A percentile compares a stretch with the other conserved stretches of the same genome.
Conservation (phyloP, 257 asterid species). For the Solanum ossicruentum region DNA sequence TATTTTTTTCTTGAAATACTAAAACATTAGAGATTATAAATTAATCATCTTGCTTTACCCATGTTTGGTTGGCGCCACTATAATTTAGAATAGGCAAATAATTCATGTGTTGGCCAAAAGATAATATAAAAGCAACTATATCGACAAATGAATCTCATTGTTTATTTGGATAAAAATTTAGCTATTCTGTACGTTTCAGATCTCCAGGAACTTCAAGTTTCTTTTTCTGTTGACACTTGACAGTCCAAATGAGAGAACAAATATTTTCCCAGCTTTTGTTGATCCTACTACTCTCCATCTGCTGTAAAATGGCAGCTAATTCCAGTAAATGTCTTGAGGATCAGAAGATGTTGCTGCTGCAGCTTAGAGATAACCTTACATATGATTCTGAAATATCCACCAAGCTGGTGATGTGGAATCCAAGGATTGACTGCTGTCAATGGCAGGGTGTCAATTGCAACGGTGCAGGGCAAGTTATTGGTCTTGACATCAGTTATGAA, state of each 20-base stretch:
- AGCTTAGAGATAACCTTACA: too few species aligned
- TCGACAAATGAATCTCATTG: background rate
- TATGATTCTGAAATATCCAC: background rate
- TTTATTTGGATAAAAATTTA: background rate
- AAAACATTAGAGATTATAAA: too few species aligned
- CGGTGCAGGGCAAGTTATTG: constrained; percentile 14
- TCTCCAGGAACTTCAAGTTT: background rate
- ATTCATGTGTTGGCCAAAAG: background rate
- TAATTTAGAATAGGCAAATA: background rate
- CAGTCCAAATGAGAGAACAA: constrained; percentile 12
- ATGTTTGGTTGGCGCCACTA: background rate
- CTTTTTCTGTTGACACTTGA: background rate
- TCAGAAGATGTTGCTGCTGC: too few species aligned
- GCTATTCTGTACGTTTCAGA: background rate
- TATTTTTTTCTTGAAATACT: too few species aligned
- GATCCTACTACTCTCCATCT: constrained; percentile 1
- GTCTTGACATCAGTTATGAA: constrained; percentile 37
- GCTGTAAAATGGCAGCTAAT: background rate
- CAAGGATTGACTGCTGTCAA: constrained; percentile 26
- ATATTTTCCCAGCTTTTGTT: constrained; percentile 1
- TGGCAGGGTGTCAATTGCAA: constrained; percentile 53
- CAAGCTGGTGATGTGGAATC: constrained; percentile 40
- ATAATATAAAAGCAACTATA: background rate
- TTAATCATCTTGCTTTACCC: background rate
- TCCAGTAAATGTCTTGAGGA: too few species aligned